Conservation (phyloP, 225 moss, liverwort and hornwort genomes). For the Lunularia cruciata region DNA sequence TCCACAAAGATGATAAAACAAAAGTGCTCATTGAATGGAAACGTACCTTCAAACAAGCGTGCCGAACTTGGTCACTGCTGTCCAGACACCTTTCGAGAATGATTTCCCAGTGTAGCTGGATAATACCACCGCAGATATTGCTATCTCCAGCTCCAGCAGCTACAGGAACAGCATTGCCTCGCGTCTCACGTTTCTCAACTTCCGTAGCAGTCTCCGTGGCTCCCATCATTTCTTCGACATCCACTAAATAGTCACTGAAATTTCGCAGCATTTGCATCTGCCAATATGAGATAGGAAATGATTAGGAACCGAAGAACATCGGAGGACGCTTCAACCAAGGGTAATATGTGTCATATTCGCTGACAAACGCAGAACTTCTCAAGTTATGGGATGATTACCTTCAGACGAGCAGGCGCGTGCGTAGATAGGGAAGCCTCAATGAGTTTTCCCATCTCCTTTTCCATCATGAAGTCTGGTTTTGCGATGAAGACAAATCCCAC, state of each 20-base stretch:
- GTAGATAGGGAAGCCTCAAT: conserved; percentile 64
- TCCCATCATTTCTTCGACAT: conserved; percentile 93
- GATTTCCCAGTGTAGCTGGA: conserved; percentile 94
- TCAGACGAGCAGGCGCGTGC: conserved; percentile 65
- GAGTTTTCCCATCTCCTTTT: conserved; percentile 79
- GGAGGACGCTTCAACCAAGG: neutral
- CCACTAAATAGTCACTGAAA: conserved; percentile 84
- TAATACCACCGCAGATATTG: conserved; percentile 95
- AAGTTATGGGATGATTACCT: conserved; percentile 38
- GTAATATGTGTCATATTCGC: too few relatives aligned
- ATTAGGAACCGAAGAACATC: neutral
- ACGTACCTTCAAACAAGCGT: conserved; percentile 74
- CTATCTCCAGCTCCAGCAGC: conserved; percentile 99
- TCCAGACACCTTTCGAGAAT: conserved; percentile 92
- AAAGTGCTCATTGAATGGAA: too few relatives aligned
- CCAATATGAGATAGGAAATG: neutral
- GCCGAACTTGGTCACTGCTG: conserved; percentile 72
- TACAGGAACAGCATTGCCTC: conserved; percentile 70
- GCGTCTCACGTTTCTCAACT: conserved; percentile 41
- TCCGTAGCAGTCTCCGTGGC: conserved; percentile 47
- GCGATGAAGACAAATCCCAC: conserved; percentile 89
- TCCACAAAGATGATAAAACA: too few relatives aligned
- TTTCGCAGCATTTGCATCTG: conserved; percentile 91
- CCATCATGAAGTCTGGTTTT: conserved; percentile 91
- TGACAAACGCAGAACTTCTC: neutral